phyloP scores from a whole-genome alignment of 139 green algal species.

The Haematococcus sp. region DNA sequence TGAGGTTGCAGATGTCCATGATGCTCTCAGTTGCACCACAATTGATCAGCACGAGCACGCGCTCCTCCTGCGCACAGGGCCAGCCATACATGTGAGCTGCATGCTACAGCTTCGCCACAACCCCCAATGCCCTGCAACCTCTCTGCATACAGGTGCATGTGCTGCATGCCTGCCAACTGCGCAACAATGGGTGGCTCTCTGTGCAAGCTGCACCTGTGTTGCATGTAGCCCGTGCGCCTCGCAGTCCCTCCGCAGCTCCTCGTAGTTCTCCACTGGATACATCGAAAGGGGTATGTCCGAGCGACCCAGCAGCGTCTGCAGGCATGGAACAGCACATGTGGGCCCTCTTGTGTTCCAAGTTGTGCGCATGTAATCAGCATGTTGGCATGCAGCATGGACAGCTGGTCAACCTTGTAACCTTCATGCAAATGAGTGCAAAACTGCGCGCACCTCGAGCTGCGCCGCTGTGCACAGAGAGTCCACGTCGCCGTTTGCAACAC shows the following conservation, averaged over 20 bases:
- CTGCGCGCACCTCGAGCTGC: too few relatives aligned
- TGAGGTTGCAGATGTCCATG: slow-evolving; percentile 33
- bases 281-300: too few relatives aligned
- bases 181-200: neutral
- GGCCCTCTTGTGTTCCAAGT: too few relatives aligned
- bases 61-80: slow-evolving; percentile 37
- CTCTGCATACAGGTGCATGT: neutral
- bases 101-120: neutral
- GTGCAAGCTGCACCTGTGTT: slow-evolving; percentile 11
- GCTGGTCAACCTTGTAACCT: too few relatives aligned
- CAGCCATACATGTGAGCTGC: too few relatives aligned
- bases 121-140: neutral
- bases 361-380: too few relatives aligned
- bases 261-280: slow-evolving; percentile 25
- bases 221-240: slow-evolving; percentile 6
- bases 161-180: neutral
- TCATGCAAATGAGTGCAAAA: too few relatives aligned
- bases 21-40: slow-evolving; percentile 78
- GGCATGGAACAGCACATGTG: too few relatives aligned
- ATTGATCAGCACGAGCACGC: slow-evolving; percentile 81
- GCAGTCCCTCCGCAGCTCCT: slow-evolving; percentile 39
- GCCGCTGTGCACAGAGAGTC: too few relatives aligned
- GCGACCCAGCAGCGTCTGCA: too few relatives aligned
- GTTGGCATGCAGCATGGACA: too few relatives aligned
- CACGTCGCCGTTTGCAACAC: too few relatives aligned